Percentiles rank a stretch among this genome's conserved stretches.
phyloP scores from a whole-genome alignment of 495 filamentous ascomycete species.

The Neurospora terricola region DNA sequence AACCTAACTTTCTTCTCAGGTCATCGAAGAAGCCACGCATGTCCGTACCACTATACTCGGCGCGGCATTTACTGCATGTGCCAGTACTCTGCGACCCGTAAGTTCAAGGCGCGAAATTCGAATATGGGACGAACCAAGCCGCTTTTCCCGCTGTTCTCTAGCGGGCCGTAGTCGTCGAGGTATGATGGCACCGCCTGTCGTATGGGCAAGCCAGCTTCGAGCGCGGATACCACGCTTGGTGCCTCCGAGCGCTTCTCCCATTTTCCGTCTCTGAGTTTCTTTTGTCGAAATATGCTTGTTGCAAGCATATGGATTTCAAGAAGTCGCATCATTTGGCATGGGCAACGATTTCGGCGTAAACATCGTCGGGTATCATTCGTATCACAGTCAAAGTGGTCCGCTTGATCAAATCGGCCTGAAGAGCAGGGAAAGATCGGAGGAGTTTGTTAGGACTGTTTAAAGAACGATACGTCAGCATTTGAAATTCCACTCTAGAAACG shows the following conservation, averaged over 20 bases:
- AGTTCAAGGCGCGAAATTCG: neutral
- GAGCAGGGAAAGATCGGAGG: constrained; percentile 75
- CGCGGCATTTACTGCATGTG: neutral
- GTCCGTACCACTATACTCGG: neutral
- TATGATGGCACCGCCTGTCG: neutral
- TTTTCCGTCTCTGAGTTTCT: neutral
- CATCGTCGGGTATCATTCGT: constrained; percentile 73
- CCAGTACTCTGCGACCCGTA: neutral
- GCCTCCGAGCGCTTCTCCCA: neutral
- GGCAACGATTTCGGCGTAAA: constrained; percentile 79
- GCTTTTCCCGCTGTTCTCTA: neutral
- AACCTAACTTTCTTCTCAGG: too few species aligned
- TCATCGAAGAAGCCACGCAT: too few species aligned
- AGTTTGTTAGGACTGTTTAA: constrained; percentile 73
- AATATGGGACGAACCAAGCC: neutral
- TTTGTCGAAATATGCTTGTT: neutral
- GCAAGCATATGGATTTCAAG: neutral
- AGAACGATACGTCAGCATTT: constrained; percentile 7
- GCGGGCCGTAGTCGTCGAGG: neutral
- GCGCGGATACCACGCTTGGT: neutral
- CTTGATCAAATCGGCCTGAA: constrained; percentile 75
- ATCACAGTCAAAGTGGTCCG: constrained; percentile 68
- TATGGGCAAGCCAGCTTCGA: neutral
- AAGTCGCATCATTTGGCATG: constrained; percentile 57
- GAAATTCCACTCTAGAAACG: neutral